Evolutionary conservation across 2,329 filamentous ascomycete species (phyloP), one percentile per base, ranked within the genome.

Genomic region (Xylariaceae sp.): DNA sequence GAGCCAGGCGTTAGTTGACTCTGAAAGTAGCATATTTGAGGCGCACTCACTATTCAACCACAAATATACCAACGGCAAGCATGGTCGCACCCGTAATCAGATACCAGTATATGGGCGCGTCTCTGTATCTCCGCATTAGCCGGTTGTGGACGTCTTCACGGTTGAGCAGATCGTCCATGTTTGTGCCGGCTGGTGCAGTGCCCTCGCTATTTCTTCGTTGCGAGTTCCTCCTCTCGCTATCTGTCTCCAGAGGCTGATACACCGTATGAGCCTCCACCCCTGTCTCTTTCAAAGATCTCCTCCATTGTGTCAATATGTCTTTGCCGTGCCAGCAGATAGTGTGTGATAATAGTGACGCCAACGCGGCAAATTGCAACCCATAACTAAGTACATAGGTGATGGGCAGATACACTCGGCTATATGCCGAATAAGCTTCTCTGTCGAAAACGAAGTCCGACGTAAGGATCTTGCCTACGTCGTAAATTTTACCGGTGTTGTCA

Each of bases 331-430:
- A 94, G 62, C 89, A 88, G 18, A 80, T 74, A 0, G 89, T 95
- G 64, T 95, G 89, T 1, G 88, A 89, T 15, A 95, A 71, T 11
- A 95, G 74, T 1, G 89, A 86, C 19, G 89, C 85, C 17, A 95
- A 74, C 1, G 86, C 87, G 11, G 90, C 90, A 65, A 95, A 95
- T 61, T 94, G 89, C 19, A 95, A 79, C 2, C 86, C 89, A 58
- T 95, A 95, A 62, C 88, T 91, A 38, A 95, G 75, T 17, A 91
- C 87, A 63, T 94, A 95, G 0, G 90, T 94, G 52, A 94, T 90
- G 1, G 90, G 89, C 9, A 95, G 71, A 57, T 91, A 95, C 1
- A 95, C 87, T 15, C 87, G 82, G 58, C 88, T 92, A 68, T 95
- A 95, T n/a, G 76, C 78, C 42, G 83, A 75, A 67, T 95, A 95